Percentiles rank a stretch among this genome's conserved stretches.
Conservation (phyloP, 2,329 filamentous ascomycete genomes). For the Blumeriella jaapii region DNA sequence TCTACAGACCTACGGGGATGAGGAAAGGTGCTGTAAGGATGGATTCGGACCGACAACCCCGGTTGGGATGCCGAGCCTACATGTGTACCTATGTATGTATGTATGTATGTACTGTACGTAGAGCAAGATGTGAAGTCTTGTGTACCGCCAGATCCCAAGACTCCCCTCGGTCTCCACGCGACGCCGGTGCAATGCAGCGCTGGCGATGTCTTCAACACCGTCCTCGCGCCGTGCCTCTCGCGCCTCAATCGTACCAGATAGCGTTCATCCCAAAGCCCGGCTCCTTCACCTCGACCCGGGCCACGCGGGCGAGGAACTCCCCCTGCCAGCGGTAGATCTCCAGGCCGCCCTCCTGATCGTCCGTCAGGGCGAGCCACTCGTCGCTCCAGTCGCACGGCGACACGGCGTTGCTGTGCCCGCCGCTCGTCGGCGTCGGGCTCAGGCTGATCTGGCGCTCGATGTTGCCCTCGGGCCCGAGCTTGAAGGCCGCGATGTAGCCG, state of each 20-base stretch:
- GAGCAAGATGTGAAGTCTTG: too few relatives aligned
- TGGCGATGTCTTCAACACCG: too few relatives aligned
- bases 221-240: too few relatives aligned
- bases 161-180: too few relatives aligned
- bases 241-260: constrained; percentile 71
- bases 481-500: constrained; percentile 75
- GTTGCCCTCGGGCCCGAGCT: constrained; percentile 53
- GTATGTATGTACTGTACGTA: too few relatives aligned
- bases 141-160: too few relatives aligned
- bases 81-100: too few relatives aligned
- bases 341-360: constrained; percentile 77
- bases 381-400: constrained; percentile 73
- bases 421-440: constrained; percentile 76
- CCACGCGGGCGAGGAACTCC: constrained; percentile 68
- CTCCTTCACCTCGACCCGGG: constrained; percentile 65
- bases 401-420: constrained; percentile 83
- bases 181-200: too few relatives aligned
- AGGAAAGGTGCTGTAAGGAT: too few relatives aligned
- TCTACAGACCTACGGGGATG: too few relatives aligned
- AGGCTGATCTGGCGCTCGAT: constrained; percentile 71
- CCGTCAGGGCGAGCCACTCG: constrained; percentile 82
- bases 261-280: constrained; percentile 94
- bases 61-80: too few relatives aligned
- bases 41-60: too few relatives aligned
- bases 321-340: constrained; percentile 83